Evolutionary conservation across 257 asterid species (phyloP).

Genomic region (Echium plantagineum): DNA sequence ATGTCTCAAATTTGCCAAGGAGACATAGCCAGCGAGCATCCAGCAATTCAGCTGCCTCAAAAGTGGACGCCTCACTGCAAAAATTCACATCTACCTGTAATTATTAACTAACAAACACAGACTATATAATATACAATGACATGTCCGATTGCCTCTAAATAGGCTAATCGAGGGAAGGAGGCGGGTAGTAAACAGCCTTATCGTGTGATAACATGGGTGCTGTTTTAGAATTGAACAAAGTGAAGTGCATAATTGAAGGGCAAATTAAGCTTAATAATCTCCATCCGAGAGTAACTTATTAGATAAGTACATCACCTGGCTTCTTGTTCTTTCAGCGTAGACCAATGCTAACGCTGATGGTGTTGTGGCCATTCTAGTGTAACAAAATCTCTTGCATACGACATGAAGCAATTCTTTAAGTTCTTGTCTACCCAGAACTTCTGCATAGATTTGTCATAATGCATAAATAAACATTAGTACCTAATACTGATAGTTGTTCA

Average conservation of each 20-base stretch:
- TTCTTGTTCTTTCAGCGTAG: conserved; percentile 25
- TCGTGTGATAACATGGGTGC: too few species aligned
- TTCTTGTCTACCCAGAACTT: conserved; percentile 66
- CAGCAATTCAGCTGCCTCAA: conserved; percentile 49
- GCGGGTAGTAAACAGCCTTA: too few species aligned
- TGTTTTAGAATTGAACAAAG: too few species aligned
- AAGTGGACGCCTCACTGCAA: conserved; percentile 36
- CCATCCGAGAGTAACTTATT: neutral
- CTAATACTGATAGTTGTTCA: too few species aligned
- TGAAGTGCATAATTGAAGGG: too few species aligned
- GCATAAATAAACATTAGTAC: too few species aligned
- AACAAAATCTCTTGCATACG: conserved; percentile 53
- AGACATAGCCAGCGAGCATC: conserved; percentile 80
- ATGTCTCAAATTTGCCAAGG: conserved; percentile 53
- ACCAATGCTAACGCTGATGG: too few species aligned
- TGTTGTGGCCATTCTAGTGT: too few species aligned
- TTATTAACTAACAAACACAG: neutral
- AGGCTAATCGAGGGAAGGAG: too few species aligned
- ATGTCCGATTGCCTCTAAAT: too few species aligned
- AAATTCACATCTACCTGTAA: neutral
- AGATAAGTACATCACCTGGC: conserved; percentile 29
- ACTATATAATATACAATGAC: too few species aligned
- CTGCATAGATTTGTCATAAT: conserved; percentile 21
- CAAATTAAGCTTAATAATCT: too few species aligned
- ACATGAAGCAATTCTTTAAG: conserved; percentile 49